These are phyloP conservation scores for Styphnolobium japonicum DNA, from an alignment of 306 rosid genomes.

Conservation along the genomic window DNA sequence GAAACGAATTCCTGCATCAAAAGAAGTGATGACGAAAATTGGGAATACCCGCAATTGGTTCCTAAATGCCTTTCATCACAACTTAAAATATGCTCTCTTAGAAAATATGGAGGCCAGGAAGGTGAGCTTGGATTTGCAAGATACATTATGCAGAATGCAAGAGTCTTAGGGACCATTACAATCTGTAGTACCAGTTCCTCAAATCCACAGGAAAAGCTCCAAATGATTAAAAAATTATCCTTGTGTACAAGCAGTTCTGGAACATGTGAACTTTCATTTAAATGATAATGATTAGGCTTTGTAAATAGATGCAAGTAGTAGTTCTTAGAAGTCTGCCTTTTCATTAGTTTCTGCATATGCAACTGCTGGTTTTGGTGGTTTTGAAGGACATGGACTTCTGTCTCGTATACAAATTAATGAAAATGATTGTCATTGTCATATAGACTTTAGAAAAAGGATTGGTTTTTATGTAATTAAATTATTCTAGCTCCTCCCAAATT, in stretches of 20 bases:
- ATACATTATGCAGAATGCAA: conserved; percentile 3
- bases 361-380: too few species aligned
- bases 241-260: background rate
- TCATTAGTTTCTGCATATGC: too few species aligned
- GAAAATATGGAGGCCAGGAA: background rate
- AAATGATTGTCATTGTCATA: too few species aligned
- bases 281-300: background rate
- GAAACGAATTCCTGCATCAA: too few species aligned
- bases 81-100: background rate
- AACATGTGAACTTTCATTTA: background rate
- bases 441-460: too few species aligned
- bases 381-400: too few species aligned
- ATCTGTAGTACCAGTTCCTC: background rate
- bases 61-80: background rate
- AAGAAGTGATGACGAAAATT: too few species aligned
- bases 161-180: background rate
- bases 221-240: background rate
- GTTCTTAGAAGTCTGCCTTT: too few species aligned
- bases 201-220: background rate
- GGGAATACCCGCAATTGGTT: background rate
- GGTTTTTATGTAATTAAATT: too few species aligned
- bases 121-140: background rate
- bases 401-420: too few species aligned
- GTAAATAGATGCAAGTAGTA: too few species aligned
- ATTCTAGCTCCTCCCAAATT: too few species aligned